phyloP scores from a whole-genome alignment of 495 filamentous ascomycete genomes.

The Hypoxylon subgilvum region DNA sequence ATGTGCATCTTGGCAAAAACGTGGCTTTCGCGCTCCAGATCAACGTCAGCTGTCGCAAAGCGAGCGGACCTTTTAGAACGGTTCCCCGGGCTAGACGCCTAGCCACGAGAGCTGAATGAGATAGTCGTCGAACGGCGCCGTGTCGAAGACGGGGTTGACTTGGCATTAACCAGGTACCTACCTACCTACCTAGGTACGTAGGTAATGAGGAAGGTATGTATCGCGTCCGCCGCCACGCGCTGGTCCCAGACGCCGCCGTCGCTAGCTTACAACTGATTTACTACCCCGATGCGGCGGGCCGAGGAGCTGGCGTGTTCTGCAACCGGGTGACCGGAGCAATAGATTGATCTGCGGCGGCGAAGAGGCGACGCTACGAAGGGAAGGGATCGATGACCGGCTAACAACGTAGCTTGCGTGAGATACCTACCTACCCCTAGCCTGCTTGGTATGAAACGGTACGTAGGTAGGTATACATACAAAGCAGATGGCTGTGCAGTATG shows the following conservation, averaged over 20 bases:
- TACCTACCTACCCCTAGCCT: not conserved
- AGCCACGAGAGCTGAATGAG: conserved; percentile 15
- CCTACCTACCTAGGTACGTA: not conserved
- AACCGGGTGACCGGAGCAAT: conserved; percentile 8
- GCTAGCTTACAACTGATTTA: conserved; percentile 2
- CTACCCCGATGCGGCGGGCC: conserved; percentile 13
- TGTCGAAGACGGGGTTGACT: not conserved
- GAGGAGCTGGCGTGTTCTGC: not conserved
- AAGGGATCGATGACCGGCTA: not conserved
- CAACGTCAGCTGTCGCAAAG: not conserved
- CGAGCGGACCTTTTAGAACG: conserved; percentile 22
- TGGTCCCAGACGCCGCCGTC: conserved; percentile 7
- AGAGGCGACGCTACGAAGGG: not conserved
- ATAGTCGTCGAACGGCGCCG: conserved; percentile 11
- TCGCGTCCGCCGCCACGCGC: too few relatives aligned
- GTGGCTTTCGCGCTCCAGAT: not conserved
- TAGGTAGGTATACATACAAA: too few relatives aligned
- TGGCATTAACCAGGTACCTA: too few relatives aligned
- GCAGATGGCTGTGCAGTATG: too few relatives aligned
- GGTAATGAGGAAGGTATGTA: not conserved
- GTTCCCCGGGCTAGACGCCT: not conserved
- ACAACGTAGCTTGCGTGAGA: not conserved
- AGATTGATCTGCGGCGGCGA: not conserved
- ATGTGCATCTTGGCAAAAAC: not conserved
- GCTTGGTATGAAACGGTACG: too few relatives aligned